Conservation (phyloP, 768 basidiomycete genomes). For the Russula brevipes region DNA sequence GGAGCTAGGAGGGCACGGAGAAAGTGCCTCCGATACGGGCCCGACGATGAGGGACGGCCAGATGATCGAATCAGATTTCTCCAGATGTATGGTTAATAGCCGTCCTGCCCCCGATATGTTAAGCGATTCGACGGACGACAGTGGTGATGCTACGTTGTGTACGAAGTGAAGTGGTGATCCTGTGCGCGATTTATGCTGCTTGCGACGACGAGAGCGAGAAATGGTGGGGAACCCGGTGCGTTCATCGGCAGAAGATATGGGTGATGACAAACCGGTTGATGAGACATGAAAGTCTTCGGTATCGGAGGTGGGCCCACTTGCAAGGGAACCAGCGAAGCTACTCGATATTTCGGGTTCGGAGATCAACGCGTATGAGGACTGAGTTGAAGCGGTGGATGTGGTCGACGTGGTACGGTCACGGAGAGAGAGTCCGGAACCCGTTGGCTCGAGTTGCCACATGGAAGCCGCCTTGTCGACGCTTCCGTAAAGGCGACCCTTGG, state of each 20-base stretch:
- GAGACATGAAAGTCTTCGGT: slow-evolving; percentile 52
- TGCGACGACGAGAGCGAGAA: slow-evolving; percentile 16
- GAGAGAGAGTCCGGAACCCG: slow-evolving; percentile 44
- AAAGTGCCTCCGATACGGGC: slow-evolving; percentile 59
- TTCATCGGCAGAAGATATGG: slow-evolving; percentile 51
- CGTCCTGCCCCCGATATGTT: slow-evolving; percentile 54
- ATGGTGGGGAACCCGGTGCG: slow-evolving; percentile 23
- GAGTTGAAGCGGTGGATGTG: slow-evolving; percentile 68
- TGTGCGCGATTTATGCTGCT: slow-evolving; percentile 46
- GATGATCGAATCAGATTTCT: slow-evolving; percentile 73
- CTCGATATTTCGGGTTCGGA: slow-evolving; percentile 85
- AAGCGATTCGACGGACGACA: slow-evolving; percentile 71
- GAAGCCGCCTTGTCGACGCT: slow-evolving; percentile 60
- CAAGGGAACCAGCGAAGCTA: slow-evolving; percentile 77
- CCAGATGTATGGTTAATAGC: slow-evolving; percentile 71
- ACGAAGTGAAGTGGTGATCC: slow-evolving; percentile 45
- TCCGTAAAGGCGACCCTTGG: slow-evolving; percentile 69
- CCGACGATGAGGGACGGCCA: slow-evolving; percentile 81
- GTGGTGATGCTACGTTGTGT: slow-evolving; percentile 61
- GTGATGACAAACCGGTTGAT: slow-evolving; percentile 60
- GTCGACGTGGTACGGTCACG: slow-evolving; percentile 74
- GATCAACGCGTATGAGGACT: slow-evolving; percentile 74
- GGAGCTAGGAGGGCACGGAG: slow-evolving; percentile 47
- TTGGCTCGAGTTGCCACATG: slow-evolving; percentile 79
- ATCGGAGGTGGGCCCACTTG: slow-evolving; percentile 68